phyloP scores from a whole-genome alignment of 108 stramenopile species.

The Skeletonema marinoi region DNA sequence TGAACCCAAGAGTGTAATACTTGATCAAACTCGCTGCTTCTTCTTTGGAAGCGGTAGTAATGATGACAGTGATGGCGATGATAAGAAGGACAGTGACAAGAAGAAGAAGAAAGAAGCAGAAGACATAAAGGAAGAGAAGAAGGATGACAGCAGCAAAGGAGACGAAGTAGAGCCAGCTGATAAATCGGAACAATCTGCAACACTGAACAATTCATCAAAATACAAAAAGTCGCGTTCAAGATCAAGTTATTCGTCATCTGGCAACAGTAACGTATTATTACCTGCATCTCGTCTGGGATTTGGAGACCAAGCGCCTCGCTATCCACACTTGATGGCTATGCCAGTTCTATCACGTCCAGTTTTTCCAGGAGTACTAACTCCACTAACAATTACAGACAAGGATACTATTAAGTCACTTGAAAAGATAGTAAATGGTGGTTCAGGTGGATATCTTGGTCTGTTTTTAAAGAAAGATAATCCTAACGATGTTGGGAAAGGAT shows the following conservation, averaged over 20 bases:
- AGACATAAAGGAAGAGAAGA: slow-evolving; percentile 15
- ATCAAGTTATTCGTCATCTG: neutral
- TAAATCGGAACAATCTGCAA: slow-evolving; percentile 19
- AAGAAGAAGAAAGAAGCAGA: slow-evolving; percentile 26
- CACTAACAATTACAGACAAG: slow-evolving; percentile 72
- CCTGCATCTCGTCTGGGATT: slow-evolving; percentile 51
- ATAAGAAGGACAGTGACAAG: slow-evolving; percentile 16
- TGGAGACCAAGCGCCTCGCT: slow-evolving; percentile 85
- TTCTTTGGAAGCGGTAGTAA: slow-evolving; percentile 44
- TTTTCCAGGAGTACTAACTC: slow-evolving; percentile 82
- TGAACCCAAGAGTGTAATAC: neutral
- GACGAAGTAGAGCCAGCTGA: neutral
- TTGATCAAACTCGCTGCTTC: slow-evolving; percentile 33
- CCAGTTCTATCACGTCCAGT: slow-evolving; percentile 75
- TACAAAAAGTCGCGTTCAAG: slow-evolving; percentile 30
- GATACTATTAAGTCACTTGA: slow-evolving; percentile 82
- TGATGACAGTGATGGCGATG: slow-evolving; percentile 39
- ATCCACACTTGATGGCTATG: slow-evolving; percentile 80
- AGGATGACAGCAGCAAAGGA: slow-evolving; percentile 18
- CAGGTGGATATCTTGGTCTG: slow-evolving; percentile 69
- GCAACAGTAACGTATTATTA: slow-evolving; percentile 22
- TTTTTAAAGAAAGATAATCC: slow-evolving; percentile 76
- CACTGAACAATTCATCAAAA: slow-evolving; percentile 42
- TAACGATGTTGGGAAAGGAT: slow-evolving; percentile 69
- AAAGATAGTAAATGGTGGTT: slow-evolving; percentile 50